Evolutionary conservation across 2,329 filamentous ascomycete species (phyloP), one percentile per base, ranked within the genome.

Genomic region (Fusarium annulatum): DNA sequence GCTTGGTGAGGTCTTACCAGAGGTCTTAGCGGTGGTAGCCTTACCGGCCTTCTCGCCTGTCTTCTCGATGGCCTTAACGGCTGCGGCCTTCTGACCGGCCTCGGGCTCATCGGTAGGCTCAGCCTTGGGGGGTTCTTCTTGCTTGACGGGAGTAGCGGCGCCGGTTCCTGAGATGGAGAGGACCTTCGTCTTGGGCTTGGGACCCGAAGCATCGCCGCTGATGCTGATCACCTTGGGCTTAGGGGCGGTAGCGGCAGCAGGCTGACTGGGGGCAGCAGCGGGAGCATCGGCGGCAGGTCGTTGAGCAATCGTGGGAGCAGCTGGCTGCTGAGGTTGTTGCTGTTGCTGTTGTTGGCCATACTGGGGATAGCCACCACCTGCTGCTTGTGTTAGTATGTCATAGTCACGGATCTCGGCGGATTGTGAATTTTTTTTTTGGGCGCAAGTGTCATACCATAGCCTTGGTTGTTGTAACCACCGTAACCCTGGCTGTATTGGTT

Each of bases 21-120:
- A 83, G 46, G 80, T 73, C 75, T 84, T 89, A 38, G 59, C 84
- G 51, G 89, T 85, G 43, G 80, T 76, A 26, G 80, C 67, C 73
- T 83, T 83, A 59, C 81, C 81, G 61, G 89, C 73, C 74, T 83
- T 87, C 81, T 95, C 92, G 61, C 95, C 94, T 0, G 93, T 92
- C 88, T 97, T 97, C 80, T 97, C 94, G 72, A 98, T 94, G 15
- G 96, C 95, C 84, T 98, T 98, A 57, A 90, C 86, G 9, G 95
- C 96, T 4, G 92, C 87, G n/a, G 93, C 91, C 85, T 98, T 98
- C 69, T 95, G 88, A 36, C 94, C 93, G 34, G 92, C 92, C 73
- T 93, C 92, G 6, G 91, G 84, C 49, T 86, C 86, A 56, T 85
- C 80, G 12, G 82, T 81, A 80, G 84, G 83, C 38, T 86, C 86